Evolutionary conservation across 2,329 filamentous ascomycete genomes (phyloP), one percentile per base, ranked within the genome.

Genomic region (Ilyonectria destructans): DNA sequence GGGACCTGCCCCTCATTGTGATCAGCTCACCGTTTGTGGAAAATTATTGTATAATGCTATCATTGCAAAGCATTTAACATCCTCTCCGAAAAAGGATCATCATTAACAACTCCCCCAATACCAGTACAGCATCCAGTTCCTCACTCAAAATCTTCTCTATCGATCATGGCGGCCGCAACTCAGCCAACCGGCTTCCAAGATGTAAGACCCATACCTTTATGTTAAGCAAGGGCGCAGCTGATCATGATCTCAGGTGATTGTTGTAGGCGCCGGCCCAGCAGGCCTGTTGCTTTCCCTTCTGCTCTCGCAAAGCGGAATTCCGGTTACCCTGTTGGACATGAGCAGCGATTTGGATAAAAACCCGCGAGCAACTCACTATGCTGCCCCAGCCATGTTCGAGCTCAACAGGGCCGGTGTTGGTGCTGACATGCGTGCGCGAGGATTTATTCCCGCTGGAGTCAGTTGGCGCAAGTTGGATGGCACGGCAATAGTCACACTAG

Each of bases 381-480:
- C 31, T 19, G 31, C 45, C 15, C 45, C 58, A 33, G 58, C 58
- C 12, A 52, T 46, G 58, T 52, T 12, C 19, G 33, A 52, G 13
- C 46, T 51, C 4, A 37, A 49, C 26, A 26, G 46, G 12, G 58
- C 58, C 2, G 46, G 58, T 8, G 33, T 60, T 4, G 43, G 29
- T 6, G 33, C n/a, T 5, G 26, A 60, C 6, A 13, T 60, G 4
- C 35, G 21, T 21, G 45, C 58, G 13, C 21, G 29, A 33, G 58
- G 45, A 1, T 60, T 60, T 19, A 4, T 19, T 4, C 26, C 46
- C 5, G 15, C 12, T 8, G 31, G 13, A 8, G 45, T 60, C 12
- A 21, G n/a, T 17, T 49, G 58, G 58, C 45, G 58, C 12, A 52
- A 26, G 19, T 19, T 46, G 10, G 58, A 60, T 29, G 58, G 58